phyloP scores from a whole-genome alignment of 495 filamentous ascomycete genomes.

The Penicillium argentinense region DNA sequence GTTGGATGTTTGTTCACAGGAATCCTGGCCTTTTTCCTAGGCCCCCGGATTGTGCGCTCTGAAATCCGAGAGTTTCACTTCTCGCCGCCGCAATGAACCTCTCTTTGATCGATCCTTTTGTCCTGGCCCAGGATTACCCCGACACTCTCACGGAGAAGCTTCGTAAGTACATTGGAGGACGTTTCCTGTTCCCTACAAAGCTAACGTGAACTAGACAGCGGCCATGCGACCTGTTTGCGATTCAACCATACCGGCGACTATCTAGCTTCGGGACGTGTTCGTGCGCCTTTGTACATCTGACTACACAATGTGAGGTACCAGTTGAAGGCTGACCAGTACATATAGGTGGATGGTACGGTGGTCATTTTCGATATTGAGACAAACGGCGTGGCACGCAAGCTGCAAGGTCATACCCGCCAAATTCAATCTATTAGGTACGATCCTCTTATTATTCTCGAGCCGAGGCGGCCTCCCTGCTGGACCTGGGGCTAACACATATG shows the following conservation, averaged over 20 bases:
- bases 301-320: background rate
- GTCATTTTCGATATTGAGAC: constrained; percentile 97
- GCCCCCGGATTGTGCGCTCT: constrained; percentile 10
- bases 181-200: background rate
- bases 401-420: constrained; percentile 86
- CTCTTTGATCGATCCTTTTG: constrained; percentile 74
- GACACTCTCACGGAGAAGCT: constrained; percentile 84
- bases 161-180: constrained; percentile 46
- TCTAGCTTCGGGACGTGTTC: constrained; percentile 84
- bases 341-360: constrained; percentile 80
- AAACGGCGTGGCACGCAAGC: constrained; percentile 88
- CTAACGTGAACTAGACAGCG: constrained; percentile 45
- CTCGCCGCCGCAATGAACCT: constrained; percentile 63
- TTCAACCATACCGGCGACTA: constrained; percentile 95
- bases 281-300: constrained; percentile 14
- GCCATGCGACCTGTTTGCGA: constrained; percentile 68
- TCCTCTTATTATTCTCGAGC: background rate
- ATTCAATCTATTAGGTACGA: constrained; percentile 76
- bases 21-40: constrained; percentile 29
- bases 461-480: background rate
- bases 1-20: constrained; percentile 32
- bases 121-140: constrained; percentile 92
- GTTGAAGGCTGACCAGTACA: constrained; percentile 4
- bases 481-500: constrained; percentile 12
- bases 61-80: background rate